Evolutionary conservation across 257 asterid species (phyloP).

Genomic region (Solanum ossicruentum): DNA sequence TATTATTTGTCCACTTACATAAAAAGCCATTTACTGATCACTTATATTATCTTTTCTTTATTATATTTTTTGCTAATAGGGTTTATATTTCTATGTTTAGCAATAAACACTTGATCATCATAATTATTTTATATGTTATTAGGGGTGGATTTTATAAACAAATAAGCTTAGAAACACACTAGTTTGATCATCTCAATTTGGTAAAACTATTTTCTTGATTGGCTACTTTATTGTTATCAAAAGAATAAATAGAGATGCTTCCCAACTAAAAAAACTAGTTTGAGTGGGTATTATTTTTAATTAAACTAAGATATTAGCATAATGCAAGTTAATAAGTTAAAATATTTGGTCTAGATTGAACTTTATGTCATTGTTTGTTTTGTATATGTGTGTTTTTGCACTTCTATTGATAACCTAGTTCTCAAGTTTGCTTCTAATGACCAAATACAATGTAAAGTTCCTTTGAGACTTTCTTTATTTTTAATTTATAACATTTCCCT

Average conservation of each 20-base stretch:
- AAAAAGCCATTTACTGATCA: neutral
- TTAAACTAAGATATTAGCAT: neutral
- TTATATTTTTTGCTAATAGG: neutral
- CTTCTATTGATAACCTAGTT: neutral
- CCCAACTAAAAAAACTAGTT: neutral
- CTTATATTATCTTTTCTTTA: neutral
- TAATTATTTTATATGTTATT: neutral
- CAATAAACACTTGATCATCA: neutral
- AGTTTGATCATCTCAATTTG: neutral
- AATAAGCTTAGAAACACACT: neutral
- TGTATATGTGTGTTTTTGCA: neutral
- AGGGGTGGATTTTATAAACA: neutral
- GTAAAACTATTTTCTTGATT: neutral
- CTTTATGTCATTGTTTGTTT: neutral
- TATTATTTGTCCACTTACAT: neutral
- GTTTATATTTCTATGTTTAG: slow-evolving; percentile 1
- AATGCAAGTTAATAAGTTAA: neutral
- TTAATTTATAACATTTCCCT: neutral
- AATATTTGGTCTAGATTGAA: neutral
- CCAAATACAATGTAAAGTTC: neutral
- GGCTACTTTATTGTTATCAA: neutral
- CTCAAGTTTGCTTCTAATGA: neutral
- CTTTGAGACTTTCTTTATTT: neutral
- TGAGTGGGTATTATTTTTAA: neutral
- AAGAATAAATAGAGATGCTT: neutral